Evolutionary conservation across 345 rosid species (phyloP).

Genomic region (Triadica sebifera): DNA sequence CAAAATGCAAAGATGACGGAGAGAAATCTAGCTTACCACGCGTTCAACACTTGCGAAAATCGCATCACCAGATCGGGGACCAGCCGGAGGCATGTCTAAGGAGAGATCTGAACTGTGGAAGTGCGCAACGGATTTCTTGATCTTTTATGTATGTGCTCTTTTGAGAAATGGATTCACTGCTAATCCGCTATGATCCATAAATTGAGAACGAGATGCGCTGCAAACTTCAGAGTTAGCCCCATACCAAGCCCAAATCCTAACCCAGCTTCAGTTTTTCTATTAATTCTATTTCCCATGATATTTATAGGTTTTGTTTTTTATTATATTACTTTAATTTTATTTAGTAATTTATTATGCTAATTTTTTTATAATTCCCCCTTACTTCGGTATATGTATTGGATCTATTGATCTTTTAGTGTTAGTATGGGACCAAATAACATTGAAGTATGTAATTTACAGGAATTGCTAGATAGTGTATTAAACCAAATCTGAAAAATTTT

Average conservation of each 20-base stretch:
- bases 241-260: neutral
- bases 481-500: too few species aligned
- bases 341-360: too few species aligned
- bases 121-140: neutral
- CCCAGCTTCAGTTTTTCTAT: neutral
- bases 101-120: neutral
- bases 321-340: too few species aligned
- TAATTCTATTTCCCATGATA: too few species aligned
- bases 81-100: conserved; percentile 58
- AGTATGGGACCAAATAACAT: too few species aligned
- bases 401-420: too few species aligned
- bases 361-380: too few species aligned
- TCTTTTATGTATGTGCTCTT: neutral
- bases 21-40: conserved; percentile 45
- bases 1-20: neutral
- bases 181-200: neutral
- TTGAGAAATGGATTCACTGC: neutral
- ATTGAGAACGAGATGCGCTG: neutral
- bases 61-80: conserved; percentile 89
- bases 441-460: too few species aligned
- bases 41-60: conserved; percentile 85
- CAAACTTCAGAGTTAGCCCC: neutral
- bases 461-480: too few species aligned
- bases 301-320: too few species aligned
- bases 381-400: too few species aligned